phyloP scores from a whole-genome alignment of 352 stramenopile species.

The Chrysophaeum taylorii region DNA sequence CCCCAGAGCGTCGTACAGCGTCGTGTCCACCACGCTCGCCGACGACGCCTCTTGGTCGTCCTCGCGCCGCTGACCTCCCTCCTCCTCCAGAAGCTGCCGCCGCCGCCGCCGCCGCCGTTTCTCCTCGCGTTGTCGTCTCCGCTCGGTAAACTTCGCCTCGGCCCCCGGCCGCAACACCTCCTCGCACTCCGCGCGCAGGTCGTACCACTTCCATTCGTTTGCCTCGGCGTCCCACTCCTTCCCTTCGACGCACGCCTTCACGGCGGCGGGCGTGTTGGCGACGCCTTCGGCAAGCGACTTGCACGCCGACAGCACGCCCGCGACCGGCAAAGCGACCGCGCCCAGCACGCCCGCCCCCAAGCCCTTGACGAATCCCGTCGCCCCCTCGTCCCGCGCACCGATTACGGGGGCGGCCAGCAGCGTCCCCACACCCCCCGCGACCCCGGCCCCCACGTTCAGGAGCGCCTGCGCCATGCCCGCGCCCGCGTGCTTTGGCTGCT shows the following conservation, averaged over 20 bases:
- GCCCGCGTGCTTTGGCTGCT: too few species aligned
- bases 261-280: background rate
- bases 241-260: background rate
- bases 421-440: too few species aligned
- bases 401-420: background rate
- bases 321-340: background rate
- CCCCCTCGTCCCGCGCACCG: background rate
- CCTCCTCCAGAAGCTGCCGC: too few species aligned
- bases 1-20: slow-evolving; percentile 45
- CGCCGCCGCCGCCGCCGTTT: too few species aligned
- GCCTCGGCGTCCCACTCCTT: background rate
- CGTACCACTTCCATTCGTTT: background rate
- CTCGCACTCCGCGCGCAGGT: background rate
- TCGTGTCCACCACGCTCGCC: slow-evolving; percentile 45
- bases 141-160: background rate
- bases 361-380: background rate
- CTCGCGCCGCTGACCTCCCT: too few species aligned
- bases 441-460: too few species aligned
- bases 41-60: slow-evolving; percentile 14
- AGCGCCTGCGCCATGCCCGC: too few species aligned
- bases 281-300: background rate
- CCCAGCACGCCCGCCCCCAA: background rate
- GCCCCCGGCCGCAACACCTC: background rate
- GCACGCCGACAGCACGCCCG: background rate
- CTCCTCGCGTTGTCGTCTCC: background rate